A percentile compares a stretch with the other conserved stretches of the same genome.
phyloP scores from a whole-genome alignment of 73 alveolate species.

The Paraurostyla sp. region DNA sequence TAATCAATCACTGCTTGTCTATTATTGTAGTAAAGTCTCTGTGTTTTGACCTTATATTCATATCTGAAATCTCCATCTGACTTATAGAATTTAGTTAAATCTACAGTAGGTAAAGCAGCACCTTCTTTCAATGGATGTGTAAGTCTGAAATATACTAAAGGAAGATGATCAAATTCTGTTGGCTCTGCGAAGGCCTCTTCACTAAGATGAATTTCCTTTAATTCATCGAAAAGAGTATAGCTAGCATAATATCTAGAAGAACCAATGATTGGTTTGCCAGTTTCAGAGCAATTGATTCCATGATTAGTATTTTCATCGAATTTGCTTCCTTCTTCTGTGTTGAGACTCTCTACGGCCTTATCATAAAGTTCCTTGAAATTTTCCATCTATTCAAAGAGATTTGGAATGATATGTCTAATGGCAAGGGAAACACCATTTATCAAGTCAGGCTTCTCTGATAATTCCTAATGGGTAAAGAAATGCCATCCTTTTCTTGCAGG shows the following conservation, averaged over 20 bases:
- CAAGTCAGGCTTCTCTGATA: neutral
- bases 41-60: neutral
- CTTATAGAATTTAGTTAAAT: neutral
- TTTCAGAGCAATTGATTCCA: slow-evolving; percentile 36
- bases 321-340: neutral
- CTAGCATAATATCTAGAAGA: slow-evolving; percentile 39
- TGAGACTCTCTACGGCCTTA: neutral
- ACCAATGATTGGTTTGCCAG: slow-evolving; percentile 30
- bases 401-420: neutral
- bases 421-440: slow-evolving; percentile 15
- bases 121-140: slow-evolving; percentile 25
- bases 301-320: neutral
- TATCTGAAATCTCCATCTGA: neutral
- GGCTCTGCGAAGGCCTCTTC: slow-evolving; percentile 57
- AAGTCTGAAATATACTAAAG: slow-evolving; percentile 39
- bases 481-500: slow-evolving; percentile 40
- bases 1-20: slow-evolving; percentile 9
- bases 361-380: neutral
- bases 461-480: neutral
- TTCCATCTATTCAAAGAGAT: neutral
- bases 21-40: neutral
- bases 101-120: neutral
- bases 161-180: slow-evolving; percentile 20
- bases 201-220: neutral
- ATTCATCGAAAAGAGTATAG: neutral